Base-by-base conservation (phyloP, 73 alveolate genomes). In the Paramecium caudatum region DNA sequence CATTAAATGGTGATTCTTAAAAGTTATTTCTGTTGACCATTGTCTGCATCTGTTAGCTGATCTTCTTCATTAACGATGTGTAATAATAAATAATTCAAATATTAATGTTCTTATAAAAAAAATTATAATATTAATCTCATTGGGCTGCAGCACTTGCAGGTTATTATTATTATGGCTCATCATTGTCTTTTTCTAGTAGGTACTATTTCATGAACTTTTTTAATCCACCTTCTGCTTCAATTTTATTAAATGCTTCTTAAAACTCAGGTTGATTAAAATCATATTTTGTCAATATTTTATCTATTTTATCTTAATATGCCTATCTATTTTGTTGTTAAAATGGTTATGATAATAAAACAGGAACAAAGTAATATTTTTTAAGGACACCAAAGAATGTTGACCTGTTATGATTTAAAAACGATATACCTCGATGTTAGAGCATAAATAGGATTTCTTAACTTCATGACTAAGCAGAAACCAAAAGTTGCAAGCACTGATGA, bases 31-130 rank as follows among this genome's bases (percentile, higher is more conserved):
- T 55, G 30, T 55, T 55, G 15, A 55, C 30, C 7, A 55, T 19
- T 23, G 19, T 27, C 30, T 55, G 80, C 23, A 55, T 55, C 80
- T 55, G 30, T 21, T 37, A 23, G 30, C 80, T 55, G 23, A 55
- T 55, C 30, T 55, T 55, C 46, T 55, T 55, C 80, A 55, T 55
- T 49, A 55, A 55, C 70, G 70, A 49, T 55, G 80, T 0, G 17
- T 27, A 55, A 27, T 27, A 55, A 49, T 49, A 55, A 27, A 27
- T 55, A 23, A 55, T 55, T 55, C 80, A 55, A 55, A 55, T 55
- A 10, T 55, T 27, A 27, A 55, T 55, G 30, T 23, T 55, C 30
- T 55, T 15, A 50, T 0, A 55, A 21, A 55, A 27, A 19, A 55
- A 55, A 27, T 4, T 27, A 55, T 27, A 27, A 15, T 27, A 55